Percentiles rank a stretch among this genome's conserved stretches.
Evolutionary conservation across 306 rosid genomes (phyloP).

Genomic region (Gillenia trifoliata): DNA sequence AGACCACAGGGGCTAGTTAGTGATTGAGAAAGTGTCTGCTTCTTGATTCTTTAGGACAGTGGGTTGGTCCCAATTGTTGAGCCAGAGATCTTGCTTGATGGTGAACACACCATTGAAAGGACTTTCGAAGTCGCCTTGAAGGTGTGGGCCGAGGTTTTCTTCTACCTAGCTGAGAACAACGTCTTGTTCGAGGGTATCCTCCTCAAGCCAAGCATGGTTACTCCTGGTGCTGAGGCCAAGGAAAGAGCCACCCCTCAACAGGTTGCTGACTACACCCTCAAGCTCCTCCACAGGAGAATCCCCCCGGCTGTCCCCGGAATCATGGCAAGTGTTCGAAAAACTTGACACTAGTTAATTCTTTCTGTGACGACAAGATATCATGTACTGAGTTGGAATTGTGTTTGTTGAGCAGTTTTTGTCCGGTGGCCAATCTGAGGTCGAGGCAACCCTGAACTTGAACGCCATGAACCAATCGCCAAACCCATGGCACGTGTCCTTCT

Average conservation of each 20-base stretch:
- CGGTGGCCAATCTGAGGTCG: constrained; percentile 98
- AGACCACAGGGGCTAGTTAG: background rate
- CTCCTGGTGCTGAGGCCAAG: constrained; percentile 89
- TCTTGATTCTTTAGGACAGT: constrained; percentile 39
- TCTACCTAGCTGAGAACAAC: constrained; percentile 87
- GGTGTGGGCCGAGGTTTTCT: constrained; percentile 98
- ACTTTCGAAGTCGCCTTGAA: constrained; percentile 73
- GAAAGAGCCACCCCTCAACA: constrained; percentile 66
- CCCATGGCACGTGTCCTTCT: constrained; percentile 99
- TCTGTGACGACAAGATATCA: background rate
- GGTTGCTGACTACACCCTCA: constrained; percentile 83
- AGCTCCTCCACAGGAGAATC: constrained; percentile 74
- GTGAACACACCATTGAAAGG: constrained; percentile 82
- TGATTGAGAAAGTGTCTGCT: constrained; percentile 1
- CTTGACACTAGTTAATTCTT: background rate
- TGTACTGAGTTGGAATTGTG: constrained; percentile 8
- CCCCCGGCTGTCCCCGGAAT: constrained; percentile 98
- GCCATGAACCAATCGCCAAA: constrained; percentile 68
- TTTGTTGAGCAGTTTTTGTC: constrained; percentile 70
- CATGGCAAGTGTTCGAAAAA: constrained; percentile 47
- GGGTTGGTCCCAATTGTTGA: constrained; percentile 93
- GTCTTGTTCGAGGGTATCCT: constrained; percentile 87
- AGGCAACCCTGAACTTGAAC: constrained; percentile 89
- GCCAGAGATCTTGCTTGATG: constrained; percentile 98
- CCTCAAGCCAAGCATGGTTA: constrained; percentile 98